phyloP scores from a whole-genome alignment of 2,329 filamentous ascomycete genomes.

The Metarhizium album region DNA sequence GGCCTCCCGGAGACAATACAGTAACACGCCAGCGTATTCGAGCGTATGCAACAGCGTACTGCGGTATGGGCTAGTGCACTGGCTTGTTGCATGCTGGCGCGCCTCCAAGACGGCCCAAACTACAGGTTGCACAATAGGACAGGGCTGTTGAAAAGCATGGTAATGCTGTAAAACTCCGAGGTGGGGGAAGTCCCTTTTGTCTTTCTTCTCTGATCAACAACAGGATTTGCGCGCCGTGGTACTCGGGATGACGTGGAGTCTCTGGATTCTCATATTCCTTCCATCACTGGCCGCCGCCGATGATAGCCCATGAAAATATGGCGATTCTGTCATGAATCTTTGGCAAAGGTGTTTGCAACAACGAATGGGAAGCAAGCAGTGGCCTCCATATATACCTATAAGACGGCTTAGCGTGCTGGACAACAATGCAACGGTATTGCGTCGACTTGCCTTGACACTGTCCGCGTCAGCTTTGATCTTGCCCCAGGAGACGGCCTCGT shows the following conservation, averaged over 20 bases:
- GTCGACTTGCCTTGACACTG: slow-evolving; percentile 64
- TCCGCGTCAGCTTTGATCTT: slow-evolving; percentile 89
- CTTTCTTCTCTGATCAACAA: too few relatives aligned
- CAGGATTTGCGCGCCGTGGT: too few relatives aligned
- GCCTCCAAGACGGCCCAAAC: background rate
- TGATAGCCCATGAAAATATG: background rate
- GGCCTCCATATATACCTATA: slow-evolving; percentile 49
- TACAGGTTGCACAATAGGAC: too few relatives aligned
- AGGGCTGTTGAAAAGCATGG: too few relatives aligned
- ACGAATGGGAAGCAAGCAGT: slow-evolving; percentile 57
- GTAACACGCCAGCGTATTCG: too few relatives aligned
- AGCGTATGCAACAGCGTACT: too few relatives aligned
- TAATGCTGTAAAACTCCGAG: too few relatives aligned
- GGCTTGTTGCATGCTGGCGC: background rate
- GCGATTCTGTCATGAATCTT: slow-evolving; percentile 25
- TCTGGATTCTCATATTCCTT: background rate
- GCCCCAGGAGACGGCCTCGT: slow-evolving; percentile 96
- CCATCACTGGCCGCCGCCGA: background rate
- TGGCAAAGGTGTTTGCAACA: slow-evolving; percentile 57
- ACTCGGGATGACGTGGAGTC: background rate
- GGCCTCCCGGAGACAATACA: background rate
- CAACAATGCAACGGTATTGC: background rate
- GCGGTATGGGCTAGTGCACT: too few relatives aligned
- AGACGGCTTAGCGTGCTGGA: slow-evolving; percentile 15
- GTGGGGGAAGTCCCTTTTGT: too few relatives aligned